phyloP scores from a whole-genome alignment of 257 asterid species.

The Primulina huaijiensis region DNA sequence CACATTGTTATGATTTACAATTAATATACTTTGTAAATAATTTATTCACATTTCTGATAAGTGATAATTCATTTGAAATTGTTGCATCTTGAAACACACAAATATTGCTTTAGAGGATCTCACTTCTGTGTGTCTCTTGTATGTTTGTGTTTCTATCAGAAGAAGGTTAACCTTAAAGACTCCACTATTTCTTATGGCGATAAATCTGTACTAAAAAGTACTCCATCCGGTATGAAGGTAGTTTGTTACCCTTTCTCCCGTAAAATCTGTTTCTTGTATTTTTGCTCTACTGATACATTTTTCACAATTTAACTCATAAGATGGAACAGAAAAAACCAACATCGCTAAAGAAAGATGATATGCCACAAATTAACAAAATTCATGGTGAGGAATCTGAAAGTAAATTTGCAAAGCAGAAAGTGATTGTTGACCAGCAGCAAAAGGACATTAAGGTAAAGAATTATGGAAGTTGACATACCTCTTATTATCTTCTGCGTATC shows the following conservation, averaged over 20 bases:
- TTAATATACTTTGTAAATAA: conserved; percentile 6
- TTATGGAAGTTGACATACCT: conserved; percentile 11
- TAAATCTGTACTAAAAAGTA: conserved; percentile 33
- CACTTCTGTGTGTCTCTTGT: conserved; percentile 4
- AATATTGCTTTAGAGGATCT: conserved; percentile 8
- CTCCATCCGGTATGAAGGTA: conserved; percentile 48
- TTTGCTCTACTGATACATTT: conserved; percentile 20
- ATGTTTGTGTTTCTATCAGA: conserved; percentile 43
- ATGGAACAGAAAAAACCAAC: conserved; percentile 37
- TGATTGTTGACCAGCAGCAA: conserved; percentile 70
- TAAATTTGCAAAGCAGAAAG: conserved; percentile 47
- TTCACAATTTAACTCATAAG: conserved; percentile 28
- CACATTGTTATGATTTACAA: conserved; percentile 1
- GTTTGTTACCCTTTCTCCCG: conserved; percentile 2
- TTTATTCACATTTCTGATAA: conserved; percentile 2
- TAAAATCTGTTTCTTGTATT: background rate
- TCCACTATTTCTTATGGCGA: conserved; percentile 36
- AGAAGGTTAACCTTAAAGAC: conserved; percentile 41
- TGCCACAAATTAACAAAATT: conserved; percentile 32
- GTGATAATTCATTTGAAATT: background rate
- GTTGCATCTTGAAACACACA: background rate
- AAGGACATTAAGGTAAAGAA: conserved; percentile 59
- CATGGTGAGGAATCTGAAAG: conserved; percentile 46
- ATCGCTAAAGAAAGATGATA: conserved; percentile 34
- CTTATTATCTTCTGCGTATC: conserved; percentile 6